These are phyloP conservation scores for Rugosomyces carneus DNA, from an alignment of 1,284 basidiomycete genomes.

Conservation along the genomic window DNA sequence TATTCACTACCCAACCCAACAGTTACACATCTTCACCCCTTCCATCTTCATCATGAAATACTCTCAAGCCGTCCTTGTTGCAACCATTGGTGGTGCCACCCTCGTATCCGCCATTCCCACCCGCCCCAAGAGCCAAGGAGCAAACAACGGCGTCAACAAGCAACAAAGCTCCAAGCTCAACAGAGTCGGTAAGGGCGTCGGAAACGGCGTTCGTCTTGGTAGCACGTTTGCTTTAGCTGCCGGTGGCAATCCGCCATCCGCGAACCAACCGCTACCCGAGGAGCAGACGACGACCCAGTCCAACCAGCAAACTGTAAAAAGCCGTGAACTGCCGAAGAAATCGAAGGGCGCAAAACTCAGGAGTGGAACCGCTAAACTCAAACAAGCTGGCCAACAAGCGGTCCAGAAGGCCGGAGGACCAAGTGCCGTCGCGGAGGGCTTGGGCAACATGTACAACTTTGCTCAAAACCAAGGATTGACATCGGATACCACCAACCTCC, in stretches of 20 bases:
- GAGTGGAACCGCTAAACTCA: not conserved
- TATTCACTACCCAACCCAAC: not conserved
- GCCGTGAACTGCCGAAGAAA: not conserved
- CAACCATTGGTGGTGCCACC: slow-evolving; percentile 8
- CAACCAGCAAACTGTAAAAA: not conserved
- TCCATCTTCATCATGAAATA: slow-evolving; percentile 10
- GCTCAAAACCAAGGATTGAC: not conserved
- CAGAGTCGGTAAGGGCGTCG: not conserved
- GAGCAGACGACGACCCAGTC: not conserved
- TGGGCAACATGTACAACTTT: not conserved
- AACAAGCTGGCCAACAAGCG: not conserved
- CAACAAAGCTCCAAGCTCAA: not conserved
- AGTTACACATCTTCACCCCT: not conserved
- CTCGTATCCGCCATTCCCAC: slow-evolving; percentile 12
- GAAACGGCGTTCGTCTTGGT: not conserved
- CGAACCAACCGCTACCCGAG: not conserved
- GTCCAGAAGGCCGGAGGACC: not conserved
- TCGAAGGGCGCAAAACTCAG: not conserved
- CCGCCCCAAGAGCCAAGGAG: not conserved
- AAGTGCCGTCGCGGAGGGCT: not conserved
- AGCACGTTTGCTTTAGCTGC: not conserved
- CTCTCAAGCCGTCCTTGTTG: slow-evolving; percentile 13
- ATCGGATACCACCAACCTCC: not conserved
- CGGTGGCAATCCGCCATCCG: not conserved
- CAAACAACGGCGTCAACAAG: not conserved